phyloP scores from a whole-genome alignment of 2,329 filamentous ascomycete species.

The Penicillium carneum region DNA sequence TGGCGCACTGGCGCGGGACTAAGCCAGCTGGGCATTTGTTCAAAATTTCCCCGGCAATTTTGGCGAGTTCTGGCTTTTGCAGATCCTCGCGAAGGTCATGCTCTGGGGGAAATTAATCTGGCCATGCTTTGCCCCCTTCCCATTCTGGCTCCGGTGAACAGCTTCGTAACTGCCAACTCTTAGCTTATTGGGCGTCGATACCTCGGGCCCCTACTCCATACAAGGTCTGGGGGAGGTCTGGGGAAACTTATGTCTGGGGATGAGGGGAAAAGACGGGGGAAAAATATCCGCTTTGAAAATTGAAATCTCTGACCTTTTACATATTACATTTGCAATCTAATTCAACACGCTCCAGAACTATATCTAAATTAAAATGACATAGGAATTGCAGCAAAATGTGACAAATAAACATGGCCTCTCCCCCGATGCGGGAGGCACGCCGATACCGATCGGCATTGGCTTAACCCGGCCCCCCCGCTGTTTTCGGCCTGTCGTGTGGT shows the following conservation, averaged over 20 bases:
- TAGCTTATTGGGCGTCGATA: neutral
- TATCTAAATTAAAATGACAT: neutral
- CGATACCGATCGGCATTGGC: slow-evolving; percentile 25
- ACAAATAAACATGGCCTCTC: neutral
- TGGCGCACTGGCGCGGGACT: slow-evolving; percentile 14
- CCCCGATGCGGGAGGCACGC: slow-evolving; percentile 27
- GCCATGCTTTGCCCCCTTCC: neutral
- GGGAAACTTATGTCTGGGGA: slow-evolving; percentile 10
- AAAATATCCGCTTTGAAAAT: neutral
- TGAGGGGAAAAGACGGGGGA: slow-evolving; percentile 14
- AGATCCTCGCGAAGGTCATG: neutral
- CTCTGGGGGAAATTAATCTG: neutral
- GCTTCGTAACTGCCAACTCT: neutral
- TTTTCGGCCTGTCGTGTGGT: slow-evolving; percentile 15
- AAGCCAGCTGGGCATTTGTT: neutral
- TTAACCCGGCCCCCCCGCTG: neutral
- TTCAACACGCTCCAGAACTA: neutral
- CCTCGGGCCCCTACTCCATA: neutral
- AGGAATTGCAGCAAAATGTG: neutral
- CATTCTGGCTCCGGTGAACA: slow-evolving; percentile 26
- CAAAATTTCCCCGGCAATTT: neutral
- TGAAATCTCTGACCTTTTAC: neutral
- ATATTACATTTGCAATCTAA: neutral
- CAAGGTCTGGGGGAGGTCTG: slow-evolving; percentile 14
- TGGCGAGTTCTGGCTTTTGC: neutral